These are phyloP conservation scores for Carex parvula DNA, from an alignment of 176 grass and related monocot species.

Conservation along the genomic window DNA sequence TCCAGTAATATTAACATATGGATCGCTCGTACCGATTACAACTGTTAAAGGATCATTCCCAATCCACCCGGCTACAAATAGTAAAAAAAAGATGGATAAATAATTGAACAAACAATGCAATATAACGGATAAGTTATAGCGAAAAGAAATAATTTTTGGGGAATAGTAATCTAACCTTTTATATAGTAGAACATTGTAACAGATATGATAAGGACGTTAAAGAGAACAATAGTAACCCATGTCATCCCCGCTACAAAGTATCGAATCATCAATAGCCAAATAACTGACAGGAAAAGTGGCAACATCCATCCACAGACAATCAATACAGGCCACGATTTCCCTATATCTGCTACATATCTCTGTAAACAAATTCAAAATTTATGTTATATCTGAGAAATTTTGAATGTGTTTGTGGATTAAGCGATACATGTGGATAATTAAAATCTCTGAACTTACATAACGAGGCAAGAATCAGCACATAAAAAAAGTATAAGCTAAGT, in stretches of 20 bases:
- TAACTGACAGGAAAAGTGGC: slow-evolving; percentile 78
- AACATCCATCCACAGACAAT: slow-evolving; percentile 96
- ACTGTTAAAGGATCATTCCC: slow-evolving; percentile 85
- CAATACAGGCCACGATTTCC: slow-evolving; percentile 94
- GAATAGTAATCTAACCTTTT: slow-evolving; percentile 54
- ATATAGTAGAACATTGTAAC: slow-evolving; percentile 95
- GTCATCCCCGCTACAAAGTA: slow-evolving; percentile 95
- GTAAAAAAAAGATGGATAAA: slow-evolving; percentile 13
- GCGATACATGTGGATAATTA: not conserved
- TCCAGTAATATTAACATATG: slow-evolving; percentile 80
- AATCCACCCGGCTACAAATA: slow-evolving; percentile 87
- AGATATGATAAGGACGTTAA: slow-evolving; percentile 88
- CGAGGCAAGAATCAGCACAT: not conserved
- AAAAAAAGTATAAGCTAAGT: not conserved
- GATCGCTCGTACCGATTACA: slow-evolving; percentile 87
- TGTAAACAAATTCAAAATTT: slow-evolving; percentile 39
- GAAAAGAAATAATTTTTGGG: not conserved
- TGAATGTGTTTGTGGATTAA: not conserved
- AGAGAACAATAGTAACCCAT: slow-evolving; percentile 91
- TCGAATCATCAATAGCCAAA: slow-evolving; percentile 95
- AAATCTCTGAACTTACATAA: not conserved
- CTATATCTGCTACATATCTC: slow-evolving; percentile 96
- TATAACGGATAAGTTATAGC: not conserved
- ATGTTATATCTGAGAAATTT: not conserved
- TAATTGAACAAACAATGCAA: slow-evolving; percentile 17